Evolutionary conservation across 176 grass and related monocot genomes (phyloP).

Genomic region (Hordeum marinum): DNA sequence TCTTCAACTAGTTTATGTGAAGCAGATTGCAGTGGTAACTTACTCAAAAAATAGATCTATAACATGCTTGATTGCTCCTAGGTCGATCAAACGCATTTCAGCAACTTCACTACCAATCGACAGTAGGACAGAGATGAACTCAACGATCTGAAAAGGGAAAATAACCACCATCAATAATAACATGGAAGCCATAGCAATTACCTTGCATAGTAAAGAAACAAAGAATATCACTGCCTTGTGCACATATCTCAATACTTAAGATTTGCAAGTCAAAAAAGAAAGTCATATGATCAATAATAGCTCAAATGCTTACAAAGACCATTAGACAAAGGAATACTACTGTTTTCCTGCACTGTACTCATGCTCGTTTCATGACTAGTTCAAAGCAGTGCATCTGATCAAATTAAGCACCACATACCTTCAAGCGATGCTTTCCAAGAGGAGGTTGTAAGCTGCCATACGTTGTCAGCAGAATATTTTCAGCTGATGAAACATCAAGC

Average conservation of each 20-base stretch:
- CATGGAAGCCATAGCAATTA: conserved; percentile 20
- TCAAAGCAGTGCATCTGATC: not conserved
- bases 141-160: conserved; percentile 76
- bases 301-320: not conserved
- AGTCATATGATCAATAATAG: not conserved
- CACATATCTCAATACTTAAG: not conserved
- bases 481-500: conserved; percentile 70
- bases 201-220: conserved; percentile 1
- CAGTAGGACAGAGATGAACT: conserved; percentile 94
- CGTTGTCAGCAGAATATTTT: conserved; percentile 60
- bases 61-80: conserved; percentile 70
- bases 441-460: conserved; percentile 77
- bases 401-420: conserved; percentile 44
- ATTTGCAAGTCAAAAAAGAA: not conserved
- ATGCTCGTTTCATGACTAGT: conserved; percentile 11
- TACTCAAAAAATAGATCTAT: conserved; percentile 98
- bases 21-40: conserved; percentile 39
- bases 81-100: conserved; percentile 61
- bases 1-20: conserved; percentile 19
- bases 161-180: conserved; percentile 20
- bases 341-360: not conserved
- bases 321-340: not conserved
- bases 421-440: conserved; percentile 83
- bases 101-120: conserved; percentile 83
- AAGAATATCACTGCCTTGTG: not conserved